Percentiles rank a stretch among this genome's conserved stretches.
These are phyloP conservation scores for Puccinia polysora DNA, from an alignment of 1,284 basidiomycete genomes.

Conservation along the genomic window DNA sequence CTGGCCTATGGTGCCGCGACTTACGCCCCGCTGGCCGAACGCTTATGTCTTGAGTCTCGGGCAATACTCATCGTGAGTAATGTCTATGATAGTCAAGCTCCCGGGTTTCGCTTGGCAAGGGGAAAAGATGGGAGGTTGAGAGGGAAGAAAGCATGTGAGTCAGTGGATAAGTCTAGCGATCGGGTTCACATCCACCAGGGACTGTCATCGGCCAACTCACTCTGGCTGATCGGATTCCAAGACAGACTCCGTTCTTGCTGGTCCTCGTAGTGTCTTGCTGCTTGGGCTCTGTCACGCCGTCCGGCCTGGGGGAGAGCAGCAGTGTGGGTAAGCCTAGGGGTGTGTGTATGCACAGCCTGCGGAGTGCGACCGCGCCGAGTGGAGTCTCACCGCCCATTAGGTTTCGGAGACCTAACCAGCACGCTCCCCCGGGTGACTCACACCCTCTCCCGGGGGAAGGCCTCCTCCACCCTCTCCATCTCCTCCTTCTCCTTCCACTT, in stretches of 20 bases:
- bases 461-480: neutral
- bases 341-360: neutral
- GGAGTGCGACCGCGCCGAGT: neutral
- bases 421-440: neutral
- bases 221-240: neutral
- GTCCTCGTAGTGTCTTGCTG: too few relatives aligned
- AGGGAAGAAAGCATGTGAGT: neutral
- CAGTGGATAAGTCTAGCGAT: too few relatives aligned
- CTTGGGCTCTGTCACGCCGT: too few relatives aligned
- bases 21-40: slow-evolving; percentile 66
- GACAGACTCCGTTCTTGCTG: too few relatives aligned
- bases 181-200: too few relatives aligned
- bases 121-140: neutral
- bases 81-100: neutral
- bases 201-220: neutral
- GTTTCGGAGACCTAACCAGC: slow-evolving; percentile 31
- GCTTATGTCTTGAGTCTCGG: slow-evolving; percentile 89
- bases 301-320: too few relatives aligned
- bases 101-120: neutral
- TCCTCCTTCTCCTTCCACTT: too few relatives aligned
- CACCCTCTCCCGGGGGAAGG: neutral
- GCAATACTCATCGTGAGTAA: slow-evolving; percentile 60
- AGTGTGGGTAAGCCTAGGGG: neutral
- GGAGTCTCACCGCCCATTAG: slow-evolving; percentile 41
- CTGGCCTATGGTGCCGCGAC: too few relatives aligned